Evolutionary conservation across 345 rosid species (phyloP).

Genomic region (Excoecaria cochinchinensis): DNA sequence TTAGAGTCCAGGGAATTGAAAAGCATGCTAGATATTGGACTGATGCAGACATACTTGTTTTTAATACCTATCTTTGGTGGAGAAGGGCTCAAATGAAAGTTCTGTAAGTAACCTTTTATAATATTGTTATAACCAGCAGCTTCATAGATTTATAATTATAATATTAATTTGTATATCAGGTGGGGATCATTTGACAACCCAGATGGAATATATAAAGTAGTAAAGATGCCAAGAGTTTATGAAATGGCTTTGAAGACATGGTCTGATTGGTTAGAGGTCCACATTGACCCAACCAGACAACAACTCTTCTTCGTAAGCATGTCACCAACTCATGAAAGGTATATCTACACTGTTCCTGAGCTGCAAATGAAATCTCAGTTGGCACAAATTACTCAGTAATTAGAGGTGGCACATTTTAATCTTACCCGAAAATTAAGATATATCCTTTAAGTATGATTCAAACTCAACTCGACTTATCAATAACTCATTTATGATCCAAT

Average conservation of each 20-base stretch:
- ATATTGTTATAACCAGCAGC: background rate
- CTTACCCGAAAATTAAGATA: too few species aligned
- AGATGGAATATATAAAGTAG: constrained; percentile 22
- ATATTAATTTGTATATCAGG: constrained; percentile 3
- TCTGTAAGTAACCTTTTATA: constrained; percentile 15
- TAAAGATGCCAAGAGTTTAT: constrained; percentile 35
- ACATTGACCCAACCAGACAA: constrained; percentile 22
- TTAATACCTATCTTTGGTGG: constrained; percentile 34
- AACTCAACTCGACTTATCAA: too few species aligned
- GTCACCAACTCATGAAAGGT: constrained; percentile 35
- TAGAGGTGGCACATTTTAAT: too few species aligned
- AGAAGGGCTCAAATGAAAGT: constrained; percentile 34
- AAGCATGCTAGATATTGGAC: constrained; percentile 36
- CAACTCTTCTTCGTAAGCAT: constrained; percentile 26
- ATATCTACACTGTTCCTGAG: background rate
- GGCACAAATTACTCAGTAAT: too few species aligned
- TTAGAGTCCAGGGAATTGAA: constrained; percentile 28
- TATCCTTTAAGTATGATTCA: too few species aligned
- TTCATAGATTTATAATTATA: background rate
- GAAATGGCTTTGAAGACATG: constrained; percentile 35
- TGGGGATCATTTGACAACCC: constrained; percentile 31
- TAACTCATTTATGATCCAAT: too few species aligned
- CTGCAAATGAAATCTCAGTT: too few species aligned
- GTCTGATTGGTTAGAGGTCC: constrained; percentile 32
- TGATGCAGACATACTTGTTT: constrained; percentile 29